Evolutionary conservation across 2,329 filamentous ascomycete genomes (phyloP).

Genomic region (Monosporascus sp.): DNA sequence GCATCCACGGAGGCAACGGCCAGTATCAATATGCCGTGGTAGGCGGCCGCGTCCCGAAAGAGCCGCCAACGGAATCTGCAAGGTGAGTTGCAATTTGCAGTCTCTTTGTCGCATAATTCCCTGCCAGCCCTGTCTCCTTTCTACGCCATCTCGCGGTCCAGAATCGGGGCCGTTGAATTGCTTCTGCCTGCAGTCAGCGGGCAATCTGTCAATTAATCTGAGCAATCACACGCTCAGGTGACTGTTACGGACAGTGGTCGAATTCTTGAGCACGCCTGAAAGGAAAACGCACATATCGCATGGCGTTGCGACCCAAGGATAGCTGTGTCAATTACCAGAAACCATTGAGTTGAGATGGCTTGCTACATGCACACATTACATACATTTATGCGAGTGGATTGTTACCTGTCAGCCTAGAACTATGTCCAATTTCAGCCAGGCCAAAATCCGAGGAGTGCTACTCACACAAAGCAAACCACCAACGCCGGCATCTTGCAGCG

Average conservation of each 20-base stretch:
- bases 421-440: too few species aligned
- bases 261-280: neutral
- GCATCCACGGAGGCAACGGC: constrained; percentile 27
- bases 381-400: too few species aligned
- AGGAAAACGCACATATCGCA: neutral
- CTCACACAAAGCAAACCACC: neutral
- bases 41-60: constrained; percentile 27
- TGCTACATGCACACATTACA: too few species aligned
- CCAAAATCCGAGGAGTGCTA: neutral
- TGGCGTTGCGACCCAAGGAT: neutral
- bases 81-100: neutral
- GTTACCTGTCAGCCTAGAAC: too few species aligned
- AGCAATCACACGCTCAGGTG: neutral
- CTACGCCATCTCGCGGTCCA: too few species aligned
- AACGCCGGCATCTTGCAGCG: neutral
- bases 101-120: neutral
- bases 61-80: constrained; percentile 24
- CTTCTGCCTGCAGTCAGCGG: neutral
- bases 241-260: neutral
- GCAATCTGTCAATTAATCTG: neutral
- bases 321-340: neutral
- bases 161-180: too few species aligned
- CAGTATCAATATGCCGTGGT: constrained; percentile 29
- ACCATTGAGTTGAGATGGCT: neutral
- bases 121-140: too few species aligned